Percentiles rank a stretch among this genome's conserved stretches.
Evolutionary conservation across 768 basidiomycete species (phyloP).

Genomic region (Tricholoma sp.): DNA sequence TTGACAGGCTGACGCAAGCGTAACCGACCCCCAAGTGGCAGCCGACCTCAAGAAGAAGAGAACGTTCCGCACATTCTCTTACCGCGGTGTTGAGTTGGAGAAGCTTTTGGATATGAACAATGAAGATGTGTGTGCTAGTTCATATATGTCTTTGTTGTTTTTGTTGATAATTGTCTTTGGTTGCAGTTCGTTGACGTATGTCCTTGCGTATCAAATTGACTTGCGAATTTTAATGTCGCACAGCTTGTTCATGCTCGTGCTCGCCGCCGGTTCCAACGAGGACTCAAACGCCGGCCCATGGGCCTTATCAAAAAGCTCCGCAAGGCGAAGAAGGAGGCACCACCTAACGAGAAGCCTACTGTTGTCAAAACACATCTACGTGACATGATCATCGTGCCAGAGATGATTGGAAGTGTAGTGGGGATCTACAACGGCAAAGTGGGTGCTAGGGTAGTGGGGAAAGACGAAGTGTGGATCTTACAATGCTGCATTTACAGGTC

Average conservation of each 20-base stretch:
- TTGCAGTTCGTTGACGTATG: slow-evolving; percentile 75
- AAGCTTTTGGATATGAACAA: slow-evolving; percentile 95
- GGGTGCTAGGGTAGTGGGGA: not conserved
- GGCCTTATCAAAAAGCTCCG: slow-evolving; percentile 99
- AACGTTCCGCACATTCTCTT: slow-evolving; percentile 98
- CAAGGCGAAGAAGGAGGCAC: slow-evolving; percentile 99
- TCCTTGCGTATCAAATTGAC: slow-evolving; percentile 2
- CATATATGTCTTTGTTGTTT: not conserved
- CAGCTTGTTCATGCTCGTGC: slow-evolving; percentile 98
- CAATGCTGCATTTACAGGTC: slow-evolving; percentile 38
- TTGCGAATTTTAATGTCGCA: not conserved
- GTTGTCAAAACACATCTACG: slow-evolving; percentile 99
- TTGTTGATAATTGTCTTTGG: not conserved
- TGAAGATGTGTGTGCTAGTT: slow-evolving; percentile 70
- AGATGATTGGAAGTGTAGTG: slow-evolving; percentile 98
- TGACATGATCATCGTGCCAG: slow-evolving; percentile 99
- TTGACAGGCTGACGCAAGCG: slow-evolving; percentile 66
- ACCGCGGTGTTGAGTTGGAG: slow-evolving; percentile 97
- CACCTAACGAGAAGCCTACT: slow-evolving; percentile 96
- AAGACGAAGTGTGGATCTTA: not conserved
- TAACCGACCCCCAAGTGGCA: slow-evolving; percentile 91
- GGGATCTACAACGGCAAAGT: slow-evolving; percentile 99
- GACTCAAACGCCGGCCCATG: slow-evolving; percentile 97
- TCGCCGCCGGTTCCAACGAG: slow-evolving; percentile 97
- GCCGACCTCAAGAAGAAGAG: slow-evolving; percentile 98